Conservation (phyloP, 768 basidiomycete species). For the Boletus coccyginus region DNA sequence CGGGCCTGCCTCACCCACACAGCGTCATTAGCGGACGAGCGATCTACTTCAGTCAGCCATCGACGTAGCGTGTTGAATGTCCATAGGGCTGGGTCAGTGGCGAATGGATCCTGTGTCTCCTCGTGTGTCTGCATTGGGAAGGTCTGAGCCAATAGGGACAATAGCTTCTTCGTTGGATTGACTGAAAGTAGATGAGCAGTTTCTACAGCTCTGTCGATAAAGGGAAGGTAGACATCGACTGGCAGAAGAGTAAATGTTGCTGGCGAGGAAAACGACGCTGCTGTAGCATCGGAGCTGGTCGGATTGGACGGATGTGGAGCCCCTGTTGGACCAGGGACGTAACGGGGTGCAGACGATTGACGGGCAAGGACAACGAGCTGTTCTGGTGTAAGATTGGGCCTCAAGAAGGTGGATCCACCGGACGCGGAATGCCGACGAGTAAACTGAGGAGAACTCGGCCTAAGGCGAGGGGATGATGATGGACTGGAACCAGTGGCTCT, state of each 20-base stretch:
- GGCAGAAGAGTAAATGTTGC: slow-evolving; percentile 74
- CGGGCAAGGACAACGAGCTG: slow-evolving; percentile 74
- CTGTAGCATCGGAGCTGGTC: not conserved
- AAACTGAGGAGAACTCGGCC: slow-evolving; percentile 47
- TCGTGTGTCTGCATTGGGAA: slow-evolving; percentile 42
- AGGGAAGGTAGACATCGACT: slow-evolving; percentile 78
- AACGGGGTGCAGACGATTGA: slow-evolving; percentile 48
- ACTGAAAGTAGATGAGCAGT: slow-evolving; percentile 64
- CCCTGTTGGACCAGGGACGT: slow-evolving; percentile 3
- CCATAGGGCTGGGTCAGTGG: slow-evolving; percentile 68
- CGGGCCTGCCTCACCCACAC: slow-evolving; percentile 72
- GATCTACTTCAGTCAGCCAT: slow-evolving; percentile 65
- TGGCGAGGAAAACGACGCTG: slow-evolving; percentile 27
- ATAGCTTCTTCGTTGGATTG: slow-evolving; percentile 66
- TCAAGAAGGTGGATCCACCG: slow-evolving; percentile 34
- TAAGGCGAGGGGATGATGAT: slow-evolving; percentile 42
- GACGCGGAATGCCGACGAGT: slow-evolving; percentile 31
- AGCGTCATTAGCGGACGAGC: slow-evolving; percentile 62
- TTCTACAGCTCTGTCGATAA: slow-evolving; percentile 78
- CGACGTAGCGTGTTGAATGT: slow-evolving; percentile 62
- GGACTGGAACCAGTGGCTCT: slow-evolving; percentile 29
- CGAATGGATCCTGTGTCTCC: slow-evolving; percentile 32
- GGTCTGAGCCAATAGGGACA: slow-evolving; percentile 71
- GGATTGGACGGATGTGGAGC: not conserved
- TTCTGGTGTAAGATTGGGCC: slow-evolving; percentile 62